These are phyloP conservation scores for Coffea eugenioides DNA, from an alignment of 257 asterid species.

Conservation along the genomic window DNA sequence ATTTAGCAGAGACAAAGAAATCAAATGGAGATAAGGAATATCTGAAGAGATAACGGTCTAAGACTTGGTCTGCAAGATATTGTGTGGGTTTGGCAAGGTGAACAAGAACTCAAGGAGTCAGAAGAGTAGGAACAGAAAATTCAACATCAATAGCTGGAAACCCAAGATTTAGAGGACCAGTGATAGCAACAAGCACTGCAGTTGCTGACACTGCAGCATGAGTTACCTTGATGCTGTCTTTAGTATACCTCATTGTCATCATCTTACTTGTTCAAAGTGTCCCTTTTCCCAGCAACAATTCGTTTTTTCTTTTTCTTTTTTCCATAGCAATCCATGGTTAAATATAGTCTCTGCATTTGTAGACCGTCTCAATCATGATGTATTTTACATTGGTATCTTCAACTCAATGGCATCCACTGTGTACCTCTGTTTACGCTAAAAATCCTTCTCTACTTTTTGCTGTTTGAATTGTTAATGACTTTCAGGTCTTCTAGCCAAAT, in stretches of 20 bases:
- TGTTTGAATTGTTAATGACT: too few relatives aligned
- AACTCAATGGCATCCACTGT: not conserved
- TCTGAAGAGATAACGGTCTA: conserved; percentile 49
- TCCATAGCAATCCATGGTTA: not conserved
- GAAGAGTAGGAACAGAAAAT: conserved; percentile 22
- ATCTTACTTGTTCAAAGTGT: conserved; percentile 10
- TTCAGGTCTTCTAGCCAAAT: not conserved
- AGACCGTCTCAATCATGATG: not conserved
- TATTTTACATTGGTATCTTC: not conserved
- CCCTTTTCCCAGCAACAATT: not conserved
- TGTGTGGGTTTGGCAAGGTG: conserved; percentile 77
- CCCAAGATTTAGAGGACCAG: conserved; percentile 12
- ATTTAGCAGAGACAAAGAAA: conserved; percentile 75
- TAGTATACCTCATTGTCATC: not conserved
- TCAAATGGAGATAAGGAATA: conserved; percentile 82
- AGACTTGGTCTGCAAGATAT: conserved; percentile 80
- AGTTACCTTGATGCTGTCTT: conserved; percentile 37
- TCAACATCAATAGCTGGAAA: conserved; percentile 14
- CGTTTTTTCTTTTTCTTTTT: not conserved
- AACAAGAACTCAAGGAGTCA: conserved; percentile 25
- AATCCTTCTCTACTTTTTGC: too few relatives aligned
- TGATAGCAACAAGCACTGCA: conserved; percentile 15
- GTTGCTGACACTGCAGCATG: conserved; percentile 36
- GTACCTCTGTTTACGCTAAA: not conserved
- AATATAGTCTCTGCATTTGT: not conserved